Percentiles rank a stretch among this genome's conserved stretches.
Conservation (phyloP, 2,329 filamentous ascomycete genomes). For the Verticillium isaacii region DNA sequence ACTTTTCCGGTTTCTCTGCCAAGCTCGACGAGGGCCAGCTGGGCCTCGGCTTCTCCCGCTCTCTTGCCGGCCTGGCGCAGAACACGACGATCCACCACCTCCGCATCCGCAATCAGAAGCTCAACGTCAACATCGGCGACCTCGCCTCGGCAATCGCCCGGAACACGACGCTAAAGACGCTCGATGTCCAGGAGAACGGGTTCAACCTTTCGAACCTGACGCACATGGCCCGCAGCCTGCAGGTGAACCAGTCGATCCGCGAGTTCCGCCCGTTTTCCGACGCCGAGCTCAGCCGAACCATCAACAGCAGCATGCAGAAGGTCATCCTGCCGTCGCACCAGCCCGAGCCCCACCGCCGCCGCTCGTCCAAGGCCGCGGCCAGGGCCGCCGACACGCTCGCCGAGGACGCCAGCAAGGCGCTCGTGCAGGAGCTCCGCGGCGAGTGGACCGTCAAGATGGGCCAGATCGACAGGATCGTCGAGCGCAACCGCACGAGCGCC, state of each 20-base stretch:
- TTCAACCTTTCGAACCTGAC: slow-evolving; percentile 48
- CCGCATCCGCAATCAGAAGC: slow-evolving; percentile 51
- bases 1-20: slow-evolving; percentile 52
- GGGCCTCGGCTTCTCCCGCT: slow-evolving; percentile 46
- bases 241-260: slow-evolving; percentile 35
- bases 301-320: slow-evolving; percentile 20
- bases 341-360: background rate
- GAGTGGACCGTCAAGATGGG: slow-evolving; percentile 32
- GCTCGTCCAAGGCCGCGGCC: slow-evolving; percentile 3
- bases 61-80: slow-evolving; percentile 40
- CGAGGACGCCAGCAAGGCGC: slow-evolving; percentile 21
- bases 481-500: slow-evolving; percentile 24
- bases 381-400: slow-evolving; percentile 9
- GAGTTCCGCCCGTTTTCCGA: slow-evolving; percentile 37
- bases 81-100: slow-evolving; percentile 44
- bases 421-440: slow-evolving; percentile 30
- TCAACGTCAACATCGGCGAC: slow-evolving; percentile 48
- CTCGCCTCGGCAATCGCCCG: slow-evolving; percentile 43
- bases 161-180: slow-evolving; percentile 43
- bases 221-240: slow-evolving; percentile 39
- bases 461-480: slow-evolving; percentile 26
- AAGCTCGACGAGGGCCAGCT: slow-evolving; percentile 55
- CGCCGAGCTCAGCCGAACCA: slow-evolving; percentile 26
- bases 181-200: slow-evolving; percentile 52
- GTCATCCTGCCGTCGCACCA: slow-evolving; percentile 7